phyloP scores from a whole-genome alignment of 2,329 filamentous ascomycete genomes.

The Graphiopsis chlorocephala region DNA sequence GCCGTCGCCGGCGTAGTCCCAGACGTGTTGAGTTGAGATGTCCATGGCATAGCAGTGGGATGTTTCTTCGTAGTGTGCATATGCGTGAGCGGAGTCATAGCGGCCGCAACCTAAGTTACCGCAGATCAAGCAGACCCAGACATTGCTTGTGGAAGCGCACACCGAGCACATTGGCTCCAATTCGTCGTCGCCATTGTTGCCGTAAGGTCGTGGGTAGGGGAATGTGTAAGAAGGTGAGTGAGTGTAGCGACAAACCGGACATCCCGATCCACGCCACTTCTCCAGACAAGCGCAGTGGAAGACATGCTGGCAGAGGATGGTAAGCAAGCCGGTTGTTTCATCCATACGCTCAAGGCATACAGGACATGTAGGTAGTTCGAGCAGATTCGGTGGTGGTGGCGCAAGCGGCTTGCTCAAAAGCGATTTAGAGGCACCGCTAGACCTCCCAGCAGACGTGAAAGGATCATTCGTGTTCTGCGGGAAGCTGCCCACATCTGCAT shows the following conservation, averaged over 20 bases:
- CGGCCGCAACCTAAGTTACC: constrained; percentile 89
- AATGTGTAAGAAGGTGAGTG: constrained; percentile 52
- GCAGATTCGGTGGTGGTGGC: constrained; percentile 75
- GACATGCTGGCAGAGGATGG: constrained; percentile 94
- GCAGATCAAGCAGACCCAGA: constrained; percentile 95
- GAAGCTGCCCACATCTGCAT: constrained; percentile 48
- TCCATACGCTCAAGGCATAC: constrained; percentile 98
- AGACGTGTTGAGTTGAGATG: constrained; percentile 88
- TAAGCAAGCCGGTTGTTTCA: constrained; percentile 89
- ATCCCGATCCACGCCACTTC: constrained; percentile 92
- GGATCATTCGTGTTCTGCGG: constrained; percentile 61
- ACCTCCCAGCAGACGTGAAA: constrained; percentile 46
- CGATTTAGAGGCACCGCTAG: constrained; percentile 28
- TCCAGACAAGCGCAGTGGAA: constrained; percentile 96
- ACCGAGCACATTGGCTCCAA: constrained; percentile 71
- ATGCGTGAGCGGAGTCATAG: constrained; percentile 93
- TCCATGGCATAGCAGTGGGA: constrained; percentile 91
- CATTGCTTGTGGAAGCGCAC: constrained; percentile 75
- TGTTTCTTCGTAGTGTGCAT: constrained; percentile 87
- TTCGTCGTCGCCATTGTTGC: constrained; percentile 41
- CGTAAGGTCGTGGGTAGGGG: constrained; percentile 35
- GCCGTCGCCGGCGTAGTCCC: constrained; percentile 94
- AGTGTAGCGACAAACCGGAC: constrained; percentile 91
- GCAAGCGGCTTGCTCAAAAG: constrained; percentile 59
- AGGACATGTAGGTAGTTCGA: constrained; percentile 92